Evolutionary conservation across 2,329 filamentous ascomycete genomes (phyloP), one percentile per base, ranked within the genome.

Genomic region (Pseudogymnoascus sp.): DNA sequence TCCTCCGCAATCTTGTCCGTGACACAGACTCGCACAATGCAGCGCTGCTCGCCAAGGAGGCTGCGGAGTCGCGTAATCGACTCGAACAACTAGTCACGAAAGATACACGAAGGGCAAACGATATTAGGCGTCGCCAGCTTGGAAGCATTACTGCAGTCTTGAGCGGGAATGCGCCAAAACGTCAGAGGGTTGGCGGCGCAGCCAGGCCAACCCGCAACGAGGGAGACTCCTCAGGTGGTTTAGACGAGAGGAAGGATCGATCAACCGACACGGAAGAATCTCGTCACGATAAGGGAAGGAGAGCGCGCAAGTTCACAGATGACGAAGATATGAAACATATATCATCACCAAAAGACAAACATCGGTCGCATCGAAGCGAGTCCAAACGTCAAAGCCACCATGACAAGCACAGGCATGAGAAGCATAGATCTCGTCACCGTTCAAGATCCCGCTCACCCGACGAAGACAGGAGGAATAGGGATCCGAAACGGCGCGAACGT

Each of bases 11-110:
- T 70, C 90, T 97, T 63, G 91, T 99, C 66, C 89, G 88, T 67
- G 89, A 95, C 68, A 96, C 91, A 7, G 89, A 96, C 70, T 88
- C 77, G 62, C 93, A 99, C 76, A 99, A 99, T 81, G 86, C 89
- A 24, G 89, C 91, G 0, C 80, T 97, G 31, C 84, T 91, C 16
- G 90, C 89, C 0, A 96, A 88, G 71, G 93, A 97, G 74, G 86
- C 87, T 26, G 86, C 89, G 59, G 93, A 97, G 68, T 86, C 91
- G 0, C 82, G 82, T 65, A 86, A 86, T 3, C 86, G 91, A 19
- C 81, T 96, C 63, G 82, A 83, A 67, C 79, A 81, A 63, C 76
- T 93, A 47, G 81, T 84, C 63, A 75, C 74, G 60, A 76, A 77
- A 29, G 78, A 80, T 67, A 72, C 76, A 38, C 68, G 66, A 50